Percentiles rank a stretch among this genome's conserved stretches.
These are phyloP conservation scores for Phaeotremella skinneri DNA, from an alignment of 768 basidiomycete genomes.

Conservation along the genomic window DNA sequence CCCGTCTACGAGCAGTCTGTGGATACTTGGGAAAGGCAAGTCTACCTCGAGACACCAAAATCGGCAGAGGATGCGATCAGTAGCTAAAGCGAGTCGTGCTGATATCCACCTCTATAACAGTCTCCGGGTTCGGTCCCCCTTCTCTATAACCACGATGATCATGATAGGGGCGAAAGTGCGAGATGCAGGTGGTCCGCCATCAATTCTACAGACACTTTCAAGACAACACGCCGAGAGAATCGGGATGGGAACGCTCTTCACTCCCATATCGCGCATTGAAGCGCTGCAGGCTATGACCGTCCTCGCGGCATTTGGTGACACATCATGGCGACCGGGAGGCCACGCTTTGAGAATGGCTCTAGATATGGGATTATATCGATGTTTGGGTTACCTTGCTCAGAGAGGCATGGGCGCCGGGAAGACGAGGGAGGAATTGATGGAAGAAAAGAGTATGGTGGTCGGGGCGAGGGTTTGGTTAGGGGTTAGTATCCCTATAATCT, in stretches of 20 bases:
- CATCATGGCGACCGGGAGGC: slow-evolving; percentile 26
- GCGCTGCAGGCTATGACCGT: slow-evolving; percentile 24
- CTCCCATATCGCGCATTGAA: slow-evolving; percentile 19
- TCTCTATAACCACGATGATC: slow-evolving; percentile 19
- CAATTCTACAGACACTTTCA: slow-evolving; percentile 8
- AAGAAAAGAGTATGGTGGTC: slow-evolving; percentile 33
- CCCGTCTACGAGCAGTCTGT: slow-evolving; percentile 15
- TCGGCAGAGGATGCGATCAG: not conserved
- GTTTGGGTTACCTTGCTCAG: slow-evolving; percentile 31
- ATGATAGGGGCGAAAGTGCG: slow-evolving; percentile 13
- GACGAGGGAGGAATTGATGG: slow-evolving; percentile 24
- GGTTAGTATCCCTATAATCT: slow-evolving; percentile 16
- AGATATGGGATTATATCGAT: slow-evolving; percentile 41
- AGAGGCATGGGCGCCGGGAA: slow-evolving; percentile 39
- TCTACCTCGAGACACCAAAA: not conserved
- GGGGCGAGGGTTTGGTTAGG: slow-evolving; percentile 42
- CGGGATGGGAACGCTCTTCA: slow-evolving; percentile 20
- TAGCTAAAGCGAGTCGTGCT: no score
- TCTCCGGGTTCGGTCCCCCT: slow-evolving; percentile 18
- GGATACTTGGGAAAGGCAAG: slow-evolving; percentile 25
- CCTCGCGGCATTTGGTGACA: slow-evolving; percentile 21
- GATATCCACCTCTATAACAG: slow-evolving; percentile 11
- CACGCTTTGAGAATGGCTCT: slow-evolving; percentile 43
- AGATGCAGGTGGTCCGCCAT: slow-evolving; percentile 5
- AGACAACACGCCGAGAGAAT: slow-evolving; percentile 18